Evolutionary conservation across 2,329 filamentous ascomycete genomes (phyloP), one percentile per base, ranked within the genome.

Genomic region (Aspergillus neoniger): DNA sequence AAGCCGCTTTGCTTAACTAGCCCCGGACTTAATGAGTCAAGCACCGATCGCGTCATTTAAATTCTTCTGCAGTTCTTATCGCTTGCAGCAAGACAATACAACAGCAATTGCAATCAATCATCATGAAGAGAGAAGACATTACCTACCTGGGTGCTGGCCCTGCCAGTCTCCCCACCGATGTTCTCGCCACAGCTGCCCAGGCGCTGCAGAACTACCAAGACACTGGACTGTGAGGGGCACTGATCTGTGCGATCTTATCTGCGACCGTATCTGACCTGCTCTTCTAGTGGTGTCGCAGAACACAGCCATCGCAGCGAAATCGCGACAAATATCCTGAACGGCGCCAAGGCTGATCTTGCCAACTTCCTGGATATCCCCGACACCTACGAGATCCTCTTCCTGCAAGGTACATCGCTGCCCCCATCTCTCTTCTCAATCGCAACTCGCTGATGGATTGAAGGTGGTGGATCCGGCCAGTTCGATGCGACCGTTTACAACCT

Each of bases 81-180:
- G 21, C 17, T 25, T 14, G 32, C 3, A 32, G 25, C 28, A 39
- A 7, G 21, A 23, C 32, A 14, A 15, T 36, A 53, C 38, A 38
- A 47, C n/a, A n/a, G 5, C 39, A 47, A 36, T 55, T 36, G 19
- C 28, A 30, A 15, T 4, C 53, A n/a, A 2, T 14, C 52, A 63
- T 15, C 28, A 75, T 94, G 91, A 81, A 85, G 65, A 84, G 91
- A 77, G 82, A 86, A 69, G 88, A 94, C 65, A 86, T 95, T 74
- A 85, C 88, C 66, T 95, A 96, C 79, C 96, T 96, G 69, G 92
- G 93, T 63, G 93, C 94, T 56, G 94, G 94, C 64, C 94, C 94
- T 52, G 92, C 94, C n/a, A 82, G 87, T 32, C 84, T 98, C 17
- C 93, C 93, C 23, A 96, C 91, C 12, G 79, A 86, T 4, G 91